phyloP scores from a whole-genome alignment of 139 green algal genomes.

The Picochlorum sp. region DNA sequence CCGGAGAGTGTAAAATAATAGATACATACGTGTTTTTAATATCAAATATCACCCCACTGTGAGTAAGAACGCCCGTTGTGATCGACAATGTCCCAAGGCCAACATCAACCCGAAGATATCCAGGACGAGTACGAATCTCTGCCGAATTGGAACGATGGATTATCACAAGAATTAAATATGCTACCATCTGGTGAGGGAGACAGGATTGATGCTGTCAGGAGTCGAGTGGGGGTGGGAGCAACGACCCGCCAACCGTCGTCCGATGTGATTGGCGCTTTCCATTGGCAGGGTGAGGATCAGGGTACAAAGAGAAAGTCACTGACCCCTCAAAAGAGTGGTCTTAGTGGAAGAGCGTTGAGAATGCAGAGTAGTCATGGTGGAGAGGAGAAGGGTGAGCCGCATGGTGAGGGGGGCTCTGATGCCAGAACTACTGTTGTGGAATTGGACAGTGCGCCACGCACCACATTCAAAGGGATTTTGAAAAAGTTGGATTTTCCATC shows the following conservation, averaged over 20 bases:
- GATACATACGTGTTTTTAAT: conserved; percentile 2
- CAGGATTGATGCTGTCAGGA: not conserved
- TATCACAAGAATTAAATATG: not conserved
- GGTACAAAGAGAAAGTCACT: not conserved
- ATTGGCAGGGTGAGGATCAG: not conserved
- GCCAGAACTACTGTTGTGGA: not conserved
- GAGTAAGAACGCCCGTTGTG: no score
- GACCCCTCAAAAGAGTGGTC: not conserved
- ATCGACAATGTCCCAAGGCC: no score
- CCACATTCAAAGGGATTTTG: conserved; percentile 13
- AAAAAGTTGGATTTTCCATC: conserved; percentile 14
- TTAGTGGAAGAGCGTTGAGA: conserved; percentile 1
- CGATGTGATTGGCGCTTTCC: not conserved
- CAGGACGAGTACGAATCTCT: not conserved
- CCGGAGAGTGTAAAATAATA: no score
- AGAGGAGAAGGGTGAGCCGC: not conserved
- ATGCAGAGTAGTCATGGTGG: not conserved
- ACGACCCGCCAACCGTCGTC: conserved; percentile 3
- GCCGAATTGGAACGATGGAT: not conserved
- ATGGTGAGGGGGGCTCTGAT: not conserved
- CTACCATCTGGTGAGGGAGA: not conserved
- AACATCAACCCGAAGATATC: not conserved
- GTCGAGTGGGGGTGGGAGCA: not conserved
- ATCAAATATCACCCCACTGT: conserved; percentile 3
- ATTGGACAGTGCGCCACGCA: not conserved